Percentiles rank a stretch among this genome's conserved stretches.
phyloP scores from a whole-genome alignment of 257 asterid species.

The Plantago major region DNA sequence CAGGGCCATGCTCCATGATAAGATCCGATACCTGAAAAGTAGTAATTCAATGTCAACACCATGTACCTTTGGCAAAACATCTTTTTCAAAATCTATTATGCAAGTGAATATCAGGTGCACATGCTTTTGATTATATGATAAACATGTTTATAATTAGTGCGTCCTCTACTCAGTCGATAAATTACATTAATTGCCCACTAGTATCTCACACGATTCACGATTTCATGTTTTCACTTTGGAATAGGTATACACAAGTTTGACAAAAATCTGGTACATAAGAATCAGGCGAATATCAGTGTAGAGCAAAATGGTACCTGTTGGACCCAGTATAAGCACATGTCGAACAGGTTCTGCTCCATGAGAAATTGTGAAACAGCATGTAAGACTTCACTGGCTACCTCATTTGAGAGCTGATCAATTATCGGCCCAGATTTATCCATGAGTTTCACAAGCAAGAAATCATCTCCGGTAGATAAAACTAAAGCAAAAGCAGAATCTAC shows the following conservation, averaged over 20 bases:
- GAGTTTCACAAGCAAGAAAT: slow-evolving; percentile 77
- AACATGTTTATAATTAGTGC: no score
- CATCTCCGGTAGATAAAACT: slow-evolving; percentile 80
- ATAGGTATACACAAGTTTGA: slow-evolving; percentile 6
- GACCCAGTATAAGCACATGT: slow-evolving; percentile 80
- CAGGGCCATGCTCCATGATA: slow-evolving; percentile 65
- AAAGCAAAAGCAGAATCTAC: slow-evolving; percentile 86
- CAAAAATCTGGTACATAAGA: not conserved
- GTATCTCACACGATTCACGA: not conserved
- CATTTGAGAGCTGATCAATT: slow-evolving; percentile 75
- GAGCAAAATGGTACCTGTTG: slow-evolving; percentile 73
- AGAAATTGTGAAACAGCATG: slow-evolving; percentile 78
- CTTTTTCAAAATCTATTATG: no score
- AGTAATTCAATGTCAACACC: slow-evolving; percentile 15
- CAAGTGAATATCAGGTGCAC: no score
- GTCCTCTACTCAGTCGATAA: no score
- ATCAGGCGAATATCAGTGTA: not conserved
- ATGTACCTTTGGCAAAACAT: no score
- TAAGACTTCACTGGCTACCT: slow-evolving; percentile 64
- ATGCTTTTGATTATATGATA: no score
- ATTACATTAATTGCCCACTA: no score
- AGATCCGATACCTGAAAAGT: slow-evolving; percentile 68
- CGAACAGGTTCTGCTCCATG: slow-evolving; percentile 64
- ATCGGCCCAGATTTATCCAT: slow-evolving; percentile 97
- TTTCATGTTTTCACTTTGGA: not conserved